Evolutionary conservation across 2,329 filamentous ascomycete genomes (phyloP).

Genomic region (Exophiala dermatitidis): DNA sequence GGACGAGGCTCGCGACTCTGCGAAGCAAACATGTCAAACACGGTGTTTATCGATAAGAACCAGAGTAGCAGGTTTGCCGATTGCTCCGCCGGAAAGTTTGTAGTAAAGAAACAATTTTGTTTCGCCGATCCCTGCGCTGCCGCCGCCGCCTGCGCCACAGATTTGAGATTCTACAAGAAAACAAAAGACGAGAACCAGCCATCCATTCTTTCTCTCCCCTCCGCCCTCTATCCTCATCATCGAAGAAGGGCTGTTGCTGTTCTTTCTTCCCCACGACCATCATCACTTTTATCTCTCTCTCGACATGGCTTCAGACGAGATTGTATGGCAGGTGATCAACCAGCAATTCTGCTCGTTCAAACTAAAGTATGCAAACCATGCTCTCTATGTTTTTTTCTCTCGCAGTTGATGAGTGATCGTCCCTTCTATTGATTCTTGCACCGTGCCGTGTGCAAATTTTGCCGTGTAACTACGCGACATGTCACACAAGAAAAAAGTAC

Average conservation of each 20-base stretch:
- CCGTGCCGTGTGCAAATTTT: too few relatives aligned
- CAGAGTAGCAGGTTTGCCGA: not conserved
- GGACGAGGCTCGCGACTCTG: too few relatives aligned
- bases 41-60: not conserved
- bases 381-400: not conserved
- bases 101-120: not conserved
- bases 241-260: too few relatives aligned
- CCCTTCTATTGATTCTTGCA: too few relatives aligned
- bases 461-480: too few relatives aligned
- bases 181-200: not conserved
- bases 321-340: constrained; percentile 95
- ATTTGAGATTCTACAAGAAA: not conserved
- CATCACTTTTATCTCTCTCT: not conserved
- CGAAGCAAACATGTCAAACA: too few relatives aligned
- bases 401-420: not conserved
- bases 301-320: constrained; percentile 82
- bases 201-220: not conserved
- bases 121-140: not conserved
- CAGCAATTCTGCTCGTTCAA: constrained; percentile 94
- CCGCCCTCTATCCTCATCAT: not conserved
- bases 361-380: constrained; percentile 58
- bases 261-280: too few relatives aligned
- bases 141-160: not conserved
- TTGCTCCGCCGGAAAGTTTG: not conserved
- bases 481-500: too few relatives aligned